phyloP scores from a whole-genome alignment of 768 basidiomycete species.

The Lentinula guzmanii region DNA sequence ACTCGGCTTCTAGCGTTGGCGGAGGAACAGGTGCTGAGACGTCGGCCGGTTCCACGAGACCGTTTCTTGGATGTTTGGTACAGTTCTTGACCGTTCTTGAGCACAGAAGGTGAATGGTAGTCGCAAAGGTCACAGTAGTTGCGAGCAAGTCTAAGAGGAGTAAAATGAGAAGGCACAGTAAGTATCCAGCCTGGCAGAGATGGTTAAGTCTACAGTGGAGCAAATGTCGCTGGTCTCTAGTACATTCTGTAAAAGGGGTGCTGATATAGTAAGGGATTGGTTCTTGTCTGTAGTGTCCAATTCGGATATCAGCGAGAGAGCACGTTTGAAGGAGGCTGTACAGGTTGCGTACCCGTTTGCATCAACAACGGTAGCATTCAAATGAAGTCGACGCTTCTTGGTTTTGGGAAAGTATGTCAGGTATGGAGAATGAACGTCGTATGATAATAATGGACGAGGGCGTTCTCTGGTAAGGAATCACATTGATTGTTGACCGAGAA shows the following conservation, averaged over 20 bases:
- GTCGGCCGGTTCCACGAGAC: background rate
- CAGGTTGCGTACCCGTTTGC: background rate
- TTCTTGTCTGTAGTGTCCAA: background rate
- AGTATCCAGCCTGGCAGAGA: background rate
- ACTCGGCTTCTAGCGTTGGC: background rate
- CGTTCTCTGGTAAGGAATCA: background rate
- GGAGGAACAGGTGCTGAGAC: background rate
- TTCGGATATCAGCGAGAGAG: background rate
- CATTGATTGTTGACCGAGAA: background rate
- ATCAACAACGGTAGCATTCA: background rate
- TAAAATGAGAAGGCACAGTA: slow-evolving; percentile 3
- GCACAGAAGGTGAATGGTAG: background rate
- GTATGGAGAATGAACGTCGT: background rate
- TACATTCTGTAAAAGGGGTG: no score
- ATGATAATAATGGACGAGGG: background rate
- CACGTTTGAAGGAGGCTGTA: background rate
- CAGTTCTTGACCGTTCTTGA: background rate
- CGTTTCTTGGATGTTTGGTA: background rate
- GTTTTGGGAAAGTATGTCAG: background rate
- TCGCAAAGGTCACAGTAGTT: background rate
- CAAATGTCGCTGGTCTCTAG: background rate
- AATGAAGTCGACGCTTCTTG: background rate
- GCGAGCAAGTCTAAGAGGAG: background rate
- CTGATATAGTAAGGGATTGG: background rate
- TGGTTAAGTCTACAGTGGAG: background rate